Percentiles rank a stretch among this genome's conserved stretches.
These are phyloP conservation scores for Candida morakotiae DNA, from an alignment of 805 yeast genomes.

Conservation along the genomic window DNA sequence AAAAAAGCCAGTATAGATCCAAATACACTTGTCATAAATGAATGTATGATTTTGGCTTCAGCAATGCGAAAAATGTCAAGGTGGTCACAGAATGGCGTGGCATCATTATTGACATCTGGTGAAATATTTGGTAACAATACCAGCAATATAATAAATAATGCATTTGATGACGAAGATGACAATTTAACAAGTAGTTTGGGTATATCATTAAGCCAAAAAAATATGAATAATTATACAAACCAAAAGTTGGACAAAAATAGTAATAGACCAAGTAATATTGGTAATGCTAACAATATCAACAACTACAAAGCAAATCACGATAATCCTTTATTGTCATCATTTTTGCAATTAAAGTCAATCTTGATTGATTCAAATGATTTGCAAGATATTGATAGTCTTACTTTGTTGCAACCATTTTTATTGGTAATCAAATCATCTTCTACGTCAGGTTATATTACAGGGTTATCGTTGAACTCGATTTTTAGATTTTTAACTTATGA, in stretches of 20 bases:
- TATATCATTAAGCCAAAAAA: slow-evolving; percentile 13
- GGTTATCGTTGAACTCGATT: slow-evolving; percentile 72
- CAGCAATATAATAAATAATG: neutral
- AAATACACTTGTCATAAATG: slow-evolving; percentile 78
- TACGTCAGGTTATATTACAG: slow-evolving; percentile 83
- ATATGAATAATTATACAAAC: neutral
- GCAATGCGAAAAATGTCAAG: slow-evolving; percentile 76
- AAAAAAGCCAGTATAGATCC: slow-evolving; percentile 70
- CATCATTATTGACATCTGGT: slow-evolving; percentile 75
- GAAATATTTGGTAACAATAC: slow-evolving; percentile 42
- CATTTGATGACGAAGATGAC: slow-evolving; percentile 22
- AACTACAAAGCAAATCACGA: slow-evolving; percentile 12
- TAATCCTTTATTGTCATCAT: slow-evolving; percentile 70
- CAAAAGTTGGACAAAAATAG: slow-evolving; percentile 8
- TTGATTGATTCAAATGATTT: slow-evolving; percentile 52
- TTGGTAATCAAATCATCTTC: slow-evolving; percentile 77
- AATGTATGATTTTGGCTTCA: slow-evolving; percentile 79
- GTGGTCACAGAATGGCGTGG: slow-evolving; percentile 74
- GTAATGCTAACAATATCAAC: neutral
- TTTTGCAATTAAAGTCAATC: slow-evolving; percentile 73
- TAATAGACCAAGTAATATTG: slow-evolving; percentile 1
- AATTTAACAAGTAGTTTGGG: slow-evolving; percentile 22
- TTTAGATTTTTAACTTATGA: slow-evolving; percentile 68
- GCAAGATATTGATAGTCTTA: slow-evolving; percentile 60
- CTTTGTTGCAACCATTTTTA: slow-evolving; percentile 82